Evolutionary conservation across 305 asterid species (phyloP).

Genomic region (Fraxinus latifolia): DNA sequence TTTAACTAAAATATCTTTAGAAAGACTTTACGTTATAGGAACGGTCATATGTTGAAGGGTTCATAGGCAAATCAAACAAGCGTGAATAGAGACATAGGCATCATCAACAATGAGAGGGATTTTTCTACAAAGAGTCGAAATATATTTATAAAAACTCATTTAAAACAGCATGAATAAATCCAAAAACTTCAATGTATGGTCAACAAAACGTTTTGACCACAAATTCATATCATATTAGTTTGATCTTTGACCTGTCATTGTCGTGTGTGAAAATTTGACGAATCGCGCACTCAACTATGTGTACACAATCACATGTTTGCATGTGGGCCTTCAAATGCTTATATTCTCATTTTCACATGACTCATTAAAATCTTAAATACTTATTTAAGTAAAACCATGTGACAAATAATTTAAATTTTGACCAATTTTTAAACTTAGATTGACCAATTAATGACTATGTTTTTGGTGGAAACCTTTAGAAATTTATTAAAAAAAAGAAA

Average conservation of each 20-base stretch:
- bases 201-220: neutral
- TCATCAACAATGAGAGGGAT: too few species aligned
- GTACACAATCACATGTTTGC: conserved; percentile 33
- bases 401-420: neutral
- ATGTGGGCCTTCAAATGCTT: conserved; percentile 56
- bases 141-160: neutral
- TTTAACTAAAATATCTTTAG: too few species aligned
- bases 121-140: too few species aligned
- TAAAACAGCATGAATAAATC: neutral
- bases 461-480: neutral
- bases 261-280: neutral
- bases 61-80: too few species aligned
- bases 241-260: neutral
- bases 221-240: neutral
- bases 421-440: neutral
- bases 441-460: neutral
- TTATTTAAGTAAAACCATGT: neutral
- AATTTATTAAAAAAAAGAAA: too few species aligned
- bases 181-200: neutral
- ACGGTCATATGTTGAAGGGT: too few species aligned
- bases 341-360: conserved; percentile 54
- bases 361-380: neutral
- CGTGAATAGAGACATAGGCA: too few species aligned
- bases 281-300: neutral
- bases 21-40: too few species aligned